Conservation (phyloP, 2,329 filamentous ascomycete genomes). For the Westerdykella aurantiaca region DNA sequence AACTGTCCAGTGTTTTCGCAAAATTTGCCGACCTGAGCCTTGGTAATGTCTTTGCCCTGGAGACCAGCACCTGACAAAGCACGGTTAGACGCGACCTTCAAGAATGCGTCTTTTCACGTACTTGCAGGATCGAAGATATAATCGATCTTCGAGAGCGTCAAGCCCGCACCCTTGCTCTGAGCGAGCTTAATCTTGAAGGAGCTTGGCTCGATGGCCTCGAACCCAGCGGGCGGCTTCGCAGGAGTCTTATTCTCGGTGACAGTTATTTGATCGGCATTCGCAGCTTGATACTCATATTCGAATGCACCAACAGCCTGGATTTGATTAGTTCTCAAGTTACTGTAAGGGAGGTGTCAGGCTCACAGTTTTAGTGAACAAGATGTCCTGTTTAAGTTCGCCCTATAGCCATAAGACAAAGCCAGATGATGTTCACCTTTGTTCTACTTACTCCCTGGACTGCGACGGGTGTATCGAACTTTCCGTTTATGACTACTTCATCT, state of each 20-base stretch:
- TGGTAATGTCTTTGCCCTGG: constrained; percentile 15
- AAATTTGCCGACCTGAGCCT: constrained; percentile 14
- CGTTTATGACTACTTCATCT: constrained; percentile 2
- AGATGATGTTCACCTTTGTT: background rate
- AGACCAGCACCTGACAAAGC: constrained; percentile 8
- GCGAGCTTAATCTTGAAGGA: constrained; percentile 15
- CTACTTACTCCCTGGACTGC: constrained; percentile 2
- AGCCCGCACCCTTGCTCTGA: constrained; percentile 15
- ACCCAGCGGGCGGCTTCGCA: constrained; percentile 12
- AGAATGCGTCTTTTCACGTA: background rate
- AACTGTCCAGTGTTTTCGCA: constrained; percentile 16
- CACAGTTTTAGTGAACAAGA: constrained; percentile 17
- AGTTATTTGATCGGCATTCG: constrained; percentile 13
- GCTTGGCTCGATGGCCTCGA: constrained; percentile 17
- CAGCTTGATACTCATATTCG: constrained; percentile 18
- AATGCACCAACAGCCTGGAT: constrained; percentile 16
- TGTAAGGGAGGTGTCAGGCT: background rate
- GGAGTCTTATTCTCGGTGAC: constrained; percentile 16
- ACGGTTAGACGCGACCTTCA: background rate
- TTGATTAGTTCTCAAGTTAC: background rate
- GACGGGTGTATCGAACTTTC: constrained; percentile 2
- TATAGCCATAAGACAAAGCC: background rate
- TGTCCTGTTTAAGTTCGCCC: constrained; percentile 20
- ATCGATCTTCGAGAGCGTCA: constrained; percentile 20
- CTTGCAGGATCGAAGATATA: constrained; percentile 18